These are phyloP conservation scores for Triticum turgidum DNA, from an alignment of 176 grass and related monocot genomes.

Conservation along the genomic window DNA sequence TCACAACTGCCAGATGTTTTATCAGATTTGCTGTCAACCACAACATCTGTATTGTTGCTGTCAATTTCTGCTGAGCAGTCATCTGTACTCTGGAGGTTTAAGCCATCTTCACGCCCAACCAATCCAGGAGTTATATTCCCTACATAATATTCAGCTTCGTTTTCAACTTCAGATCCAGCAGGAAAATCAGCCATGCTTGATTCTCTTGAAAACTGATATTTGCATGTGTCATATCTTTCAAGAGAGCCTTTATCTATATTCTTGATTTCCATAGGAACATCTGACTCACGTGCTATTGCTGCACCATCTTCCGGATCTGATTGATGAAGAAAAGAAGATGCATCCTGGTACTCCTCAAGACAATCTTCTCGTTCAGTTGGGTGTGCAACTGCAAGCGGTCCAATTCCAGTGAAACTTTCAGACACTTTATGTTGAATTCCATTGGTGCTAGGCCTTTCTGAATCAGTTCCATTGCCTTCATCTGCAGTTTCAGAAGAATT, in stretches of 20 bases:
- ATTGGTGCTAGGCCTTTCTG: too few species aligned
- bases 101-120: not conserved
- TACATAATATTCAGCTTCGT: slow-evolving; percentile 3
- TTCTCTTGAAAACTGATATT: slow-evolving; percentile 23
- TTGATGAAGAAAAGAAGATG: slow-evolving; percentile 48
- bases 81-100: slow-evolving; percentile 9
- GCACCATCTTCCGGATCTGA: slow-evolving; percentile 34
- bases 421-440: too few species aligned
- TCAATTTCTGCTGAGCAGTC: slow-evolving; percentile 14
- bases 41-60: not conserved
- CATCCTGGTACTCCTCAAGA: too few species aligned
- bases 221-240: slow-evolving; percentile 24
- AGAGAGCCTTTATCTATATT: slow-evolving; percentile 12
- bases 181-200: slow-evolving; percentile 18
- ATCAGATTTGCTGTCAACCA: slow-evolving; percentile 2
- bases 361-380: too few species aligned
- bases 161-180: slow-evolving; percentile 26
- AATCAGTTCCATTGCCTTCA: too few species aligned
- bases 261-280: slow-evolving; percentile 32
- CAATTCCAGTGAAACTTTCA: too few species aligned
- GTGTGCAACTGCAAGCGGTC: too few species aligned
- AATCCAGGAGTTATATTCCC: slow-evolving; percentile 21
- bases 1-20: not conserved
- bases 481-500: too few species aligned
- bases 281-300: not conserved